Conservation (phyloP, 2,329 filamentous ascomycete genomes). For the Venturia oleaginea region DNA sequence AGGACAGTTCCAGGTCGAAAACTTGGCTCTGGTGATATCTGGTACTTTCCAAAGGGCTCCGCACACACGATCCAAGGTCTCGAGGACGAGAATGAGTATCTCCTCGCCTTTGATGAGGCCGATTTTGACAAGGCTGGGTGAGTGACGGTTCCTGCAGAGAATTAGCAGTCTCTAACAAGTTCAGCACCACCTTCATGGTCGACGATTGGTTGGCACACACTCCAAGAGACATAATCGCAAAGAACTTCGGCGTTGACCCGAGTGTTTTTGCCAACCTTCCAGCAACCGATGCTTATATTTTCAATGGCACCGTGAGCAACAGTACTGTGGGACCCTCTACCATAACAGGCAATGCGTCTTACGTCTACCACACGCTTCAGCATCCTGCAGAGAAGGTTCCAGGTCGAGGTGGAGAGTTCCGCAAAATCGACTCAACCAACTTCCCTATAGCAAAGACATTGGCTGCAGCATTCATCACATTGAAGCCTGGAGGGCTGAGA, state of each 20-base stretch:
- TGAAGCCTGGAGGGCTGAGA: slow-evolving; percentile 54
- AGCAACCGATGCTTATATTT: slow-evolving; percentile 51
- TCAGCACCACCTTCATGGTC: slow-evolving; percentile 58
- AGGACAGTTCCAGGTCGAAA: slow-evolving; percentile 46
- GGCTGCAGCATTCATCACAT: slow-evolving; percentile 53
- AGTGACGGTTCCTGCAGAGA: slow-evolving; percentile 16
- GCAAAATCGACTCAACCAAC: slow-evolving; percentile 57
- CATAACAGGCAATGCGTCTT: slow-evolving; percentile 50
- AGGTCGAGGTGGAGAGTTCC: slow-evolving; percentile 52
- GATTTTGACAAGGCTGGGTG: slow-evolving; percentile 52
- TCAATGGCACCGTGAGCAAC: slow-evolving; percentile 45
- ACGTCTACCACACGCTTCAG: slow-evolving; percentile 51
- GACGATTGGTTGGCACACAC: slow-evolving; percentile 63
- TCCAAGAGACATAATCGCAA: slow-evolving; percentile 53
- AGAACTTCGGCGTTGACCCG: slow-evolving; percentile 57
- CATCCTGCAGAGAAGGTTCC: slow-evolving; percentile 49
- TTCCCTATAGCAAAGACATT: slow-evolving; percentile 59
- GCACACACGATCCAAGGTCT: slow-evolving; percentile 57
- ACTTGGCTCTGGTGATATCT: slow-evolving; percentile 54
- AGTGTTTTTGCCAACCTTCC: slow-evolving; percentile 53
- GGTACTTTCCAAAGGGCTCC: slow-evolving; percentile 59
- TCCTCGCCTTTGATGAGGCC: slow-evolving; percentile 57
- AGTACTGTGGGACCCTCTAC: slow-evolving; percentile 40
- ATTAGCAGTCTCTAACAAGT: neutral
- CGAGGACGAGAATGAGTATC: slow-evolving; percentile 57